These are phyloP conservation scores for Pseudozyma pruni DNA, from an alignment of 1,284 basidiomycete genomes.

Conservation along the genomic window DNA sequence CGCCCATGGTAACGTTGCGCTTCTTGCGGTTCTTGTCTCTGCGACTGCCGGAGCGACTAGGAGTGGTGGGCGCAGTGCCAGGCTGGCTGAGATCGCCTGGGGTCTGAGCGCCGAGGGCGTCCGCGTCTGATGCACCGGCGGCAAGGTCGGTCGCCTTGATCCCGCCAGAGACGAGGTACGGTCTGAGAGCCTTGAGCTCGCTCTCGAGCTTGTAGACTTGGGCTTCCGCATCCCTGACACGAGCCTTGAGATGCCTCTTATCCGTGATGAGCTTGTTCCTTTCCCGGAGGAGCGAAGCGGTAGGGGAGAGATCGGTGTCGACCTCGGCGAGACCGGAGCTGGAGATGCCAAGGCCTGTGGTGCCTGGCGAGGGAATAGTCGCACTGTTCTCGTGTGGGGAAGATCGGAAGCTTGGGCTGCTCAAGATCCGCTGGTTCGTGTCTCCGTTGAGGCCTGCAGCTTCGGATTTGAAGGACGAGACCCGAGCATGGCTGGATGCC, in stretches of 20 bases:
- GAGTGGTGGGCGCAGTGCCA: slow-evolving; percentile 42
- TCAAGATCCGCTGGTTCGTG: slow-evolving; percentile 19
- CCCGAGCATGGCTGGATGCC: slow-evolving; percentile 27
- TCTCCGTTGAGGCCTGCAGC: slow-evolving; percentile 7
- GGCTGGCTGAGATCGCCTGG: slow-evolving; percentile 25
- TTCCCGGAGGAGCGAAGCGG: slow-evolving; percentile 55
- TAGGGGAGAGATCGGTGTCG: slow-evolving; percentile 41
- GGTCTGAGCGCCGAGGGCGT: slow-evolving; percentile 11
- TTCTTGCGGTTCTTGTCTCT: slow-evolving; percentile 46
- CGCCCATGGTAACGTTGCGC: slow-evolving; percentile 66
- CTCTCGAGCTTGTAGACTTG: slow-evolving; percentile 62
- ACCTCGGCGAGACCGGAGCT: slow-evolving; percentile 30
- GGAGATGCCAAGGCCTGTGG: slow-evolving; percentile 40
- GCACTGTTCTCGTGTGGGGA: slow-evolving; percentile 15
- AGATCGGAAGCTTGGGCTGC: slow-evolving; percentile 34
- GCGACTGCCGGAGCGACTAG: slow-evolving; percentile 45
- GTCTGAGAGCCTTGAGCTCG: slow-evolving; percentile 61
- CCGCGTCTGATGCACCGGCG: slow-evolving; percentile 2
- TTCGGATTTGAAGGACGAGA: slow-evolving; percentile 31
- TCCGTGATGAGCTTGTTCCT: slow-evolving; percentile 65
- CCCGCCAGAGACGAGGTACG: slow-evolving; percentile 57
- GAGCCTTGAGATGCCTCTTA: slow-evolving; percentile 61
- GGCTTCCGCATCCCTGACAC: slow-evolving; percentile 63
- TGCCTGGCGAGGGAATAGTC: slow-evolving; percentile 8
- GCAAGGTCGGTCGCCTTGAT: slow-evolving; percentile 31